These are phyloP conservation scores for Thalassiosira exigua DNA, from an alignment of 352 stramenopile species.

Conservation along the genomic window DNA sequence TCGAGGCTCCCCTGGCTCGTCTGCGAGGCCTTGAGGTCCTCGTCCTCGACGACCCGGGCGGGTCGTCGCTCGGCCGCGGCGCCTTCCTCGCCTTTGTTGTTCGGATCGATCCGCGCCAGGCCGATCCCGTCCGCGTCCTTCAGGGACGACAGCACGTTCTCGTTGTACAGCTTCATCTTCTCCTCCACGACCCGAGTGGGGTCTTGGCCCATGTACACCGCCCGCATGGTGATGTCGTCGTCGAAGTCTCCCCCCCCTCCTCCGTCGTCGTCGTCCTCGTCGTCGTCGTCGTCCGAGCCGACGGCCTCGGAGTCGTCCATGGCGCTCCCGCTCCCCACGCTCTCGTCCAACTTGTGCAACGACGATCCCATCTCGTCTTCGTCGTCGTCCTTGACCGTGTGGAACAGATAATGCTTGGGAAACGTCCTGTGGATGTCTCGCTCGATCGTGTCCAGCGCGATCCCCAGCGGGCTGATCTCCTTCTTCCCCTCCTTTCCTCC, in stretches of 20 bases:
- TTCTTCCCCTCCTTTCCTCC: slow-evolving; percentile 1
- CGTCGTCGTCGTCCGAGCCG: slow-evolving; percentile 14
- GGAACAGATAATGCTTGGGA: slow-evolving; percentile 85
- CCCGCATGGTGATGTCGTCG: not conserved
- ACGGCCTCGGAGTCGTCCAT: slow-evolving; percentile 16
- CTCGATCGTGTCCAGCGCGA: slow-evolving; percentile 81
- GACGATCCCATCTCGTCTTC: not conserved
- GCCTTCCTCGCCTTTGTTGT: not conserved
- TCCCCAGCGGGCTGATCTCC: not conserved
- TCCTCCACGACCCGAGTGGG: slow-evolving; percentile 9
- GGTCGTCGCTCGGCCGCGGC: not conserved
- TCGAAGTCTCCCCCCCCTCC: not conserved
- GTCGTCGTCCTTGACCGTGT: slow-evolving; percentile 55
- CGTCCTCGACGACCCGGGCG: not conserved
- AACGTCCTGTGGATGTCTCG: slow-evolving; percentile 86
- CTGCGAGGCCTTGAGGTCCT: not conserved
- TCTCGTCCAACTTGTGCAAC: not conserved
- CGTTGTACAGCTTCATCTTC: slow-evolving; percentile 52
- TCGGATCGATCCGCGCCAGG: not conserved
- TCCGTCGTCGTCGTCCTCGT: slow-evolving; percentile 18
- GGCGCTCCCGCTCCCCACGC: not conserved
- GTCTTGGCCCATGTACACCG: slow-evolving; percentile 8
- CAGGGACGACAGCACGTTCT: no score
- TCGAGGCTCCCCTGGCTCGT: not conserved
- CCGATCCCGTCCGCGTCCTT: slow-evolving; percentile 17